phyloP scores from a whole-genome alignment of 306 rosid species.

The Cucurbita moschata region DNA sequence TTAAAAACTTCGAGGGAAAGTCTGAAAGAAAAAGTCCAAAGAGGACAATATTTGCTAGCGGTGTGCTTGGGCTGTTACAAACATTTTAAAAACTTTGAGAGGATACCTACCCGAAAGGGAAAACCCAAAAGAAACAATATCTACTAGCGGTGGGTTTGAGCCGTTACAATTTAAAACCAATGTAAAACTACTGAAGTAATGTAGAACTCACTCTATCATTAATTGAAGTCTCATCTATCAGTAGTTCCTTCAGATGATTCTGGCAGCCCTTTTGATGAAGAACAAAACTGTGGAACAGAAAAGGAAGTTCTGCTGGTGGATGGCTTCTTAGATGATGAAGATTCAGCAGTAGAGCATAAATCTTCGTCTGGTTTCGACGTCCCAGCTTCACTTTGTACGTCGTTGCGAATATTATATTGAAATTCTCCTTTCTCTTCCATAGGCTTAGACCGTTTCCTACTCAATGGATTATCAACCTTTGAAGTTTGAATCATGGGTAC shows the following conservation, averaged over 20 bases:
- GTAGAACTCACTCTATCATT: conserved; percentile 20
- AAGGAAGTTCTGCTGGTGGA: conserved; percentile 42
- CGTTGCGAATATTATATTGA: conserved; percentile 3
- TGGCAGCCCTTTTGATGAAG: conserved; percentile 26
- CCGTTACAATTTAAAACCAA: no score
- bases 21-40: no score
- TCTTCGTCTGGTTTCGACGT: conserved; percentile 39
- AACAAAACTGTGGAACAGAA: conserved; percentile 60
- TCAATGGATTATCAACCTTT: conserved; percentile 16
- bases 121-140: no score
- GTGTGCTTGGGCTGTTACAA: no score
- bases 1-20: no score
- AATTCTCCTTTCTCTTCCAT: conserved; percentile 24
- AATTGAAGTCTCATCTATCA: conserved; percentile 36
- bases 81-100: no score
- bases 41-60: no score
- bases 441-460: conserved; percentile 39
- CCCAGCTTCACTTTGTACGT: conserved; percentile 14
- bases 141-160: no score
- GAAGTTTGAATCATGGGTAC: conserved; percentile 51
- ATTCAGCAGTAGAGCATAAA: conserved; percentile 64
- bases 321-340: conserved; percentile 56
- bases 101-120: no score
- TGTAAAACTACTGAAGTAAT: neutral
- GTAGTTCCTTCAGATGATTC: conserved; percentile 33